A percentile compares a stretch with the other conserved stretches of the same genome.
These are phyloP conservation scores for Dalbergia cochinchinensis DNA, from an alignment of 306 rosid genomes.

Conservation along the genomic window DNA sequence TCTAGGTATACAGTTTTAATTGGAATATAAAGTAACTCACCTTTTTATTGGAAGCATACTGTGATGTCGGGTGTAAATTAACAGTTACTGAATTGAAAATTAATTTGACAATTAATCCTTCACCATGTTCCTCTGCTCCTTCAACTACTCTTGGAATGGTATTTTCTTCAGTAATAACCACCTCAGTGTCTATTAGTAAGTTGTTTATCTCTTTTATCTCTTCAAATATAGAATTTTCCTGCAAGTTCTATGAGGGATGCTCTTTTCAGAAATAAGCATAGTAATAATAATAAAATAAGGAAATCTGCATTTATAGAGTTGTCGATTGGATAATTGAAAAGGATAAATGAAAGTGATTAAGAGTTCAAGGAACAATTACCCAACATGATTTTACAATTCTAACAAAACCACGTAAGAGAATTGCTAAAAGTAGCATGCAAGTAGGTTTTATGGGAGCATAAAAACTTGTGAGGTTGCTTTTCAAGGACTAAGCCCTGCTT, in stretches of 20 bases:
- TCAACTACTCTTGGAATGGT: neutral
- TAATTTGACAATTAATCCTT: constrained; percentile 46
- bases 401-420: no score
- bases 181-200: constrained; percentile 45
- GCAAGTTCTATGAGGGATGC: constrained; percentile 2
- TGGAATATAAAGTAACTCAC: constrained; percentile 35
- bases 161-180: constrained; percentile 45
- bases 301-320: neutral
- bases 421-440: no score
- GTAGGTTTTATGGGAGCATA: no score
- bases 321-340: neutral
- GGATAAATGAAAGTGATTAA: neutral
- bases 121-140: constrained; percentile 30
- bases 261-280: neutral
- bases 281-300: neutral
- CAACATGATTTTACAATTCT: no score
- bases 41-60: constrained; percentile 34
- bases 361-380: neutral
- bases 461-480: no score
- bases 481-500: no score
- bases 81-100: constrained; percentile 43
- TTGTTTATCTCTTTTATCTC: constrained; percentile 56
- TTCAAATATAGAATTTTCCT: constrained; percentile 49
- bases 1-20: neutral
- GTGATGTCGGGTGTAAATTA: constrained; percentile 9